Evolutionary conservation across 768 basidiomycete species (phyloP).

Genomic region (Suillus subaureus): DNA sequence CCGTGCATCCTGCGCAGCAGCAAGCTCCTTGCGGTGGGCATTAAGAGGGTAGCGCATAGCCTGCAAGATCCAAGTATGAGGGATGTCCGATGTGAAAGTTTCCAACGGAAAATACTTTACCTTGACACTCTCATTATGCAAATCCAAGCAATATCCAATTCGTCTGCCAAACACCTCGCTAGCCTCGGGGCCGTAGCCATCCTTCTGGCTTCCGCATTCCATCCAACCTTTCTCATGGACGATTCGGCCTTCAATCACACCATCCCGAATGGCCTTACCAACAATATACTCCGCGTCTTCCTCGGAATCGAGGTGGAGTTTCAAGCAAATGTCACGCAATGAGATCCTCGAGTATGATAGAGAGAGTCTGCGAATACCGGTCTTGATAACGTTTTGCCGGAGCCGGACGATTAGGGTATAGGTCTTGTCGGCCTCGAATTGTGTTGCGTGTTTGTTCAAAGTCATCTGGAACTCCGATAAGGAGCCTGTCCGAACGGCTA

Average conservation of each 20-base stretch:
- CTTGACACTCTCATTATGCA: conserved; percentile 98
- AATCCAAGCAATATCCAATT: conserved; percentile 87
- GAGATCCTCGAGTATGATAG: conserved; percentile 90
- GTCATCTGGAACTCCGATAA: conserved; percentile 92
- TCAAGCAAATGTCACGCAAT: conserved; percentile 90
- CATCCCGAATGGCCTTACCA: conserved; percentile 95
- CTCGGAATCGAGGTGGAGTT: conserved; percentile 92
- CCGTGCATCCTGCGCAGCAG: conserved; percentile 77
- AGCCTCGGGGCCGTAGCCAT: conserved; percentile 91
- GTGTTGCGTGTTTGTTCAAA: conserved; percentile 69
- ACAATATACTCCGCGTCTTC: conserved; percentile 99
- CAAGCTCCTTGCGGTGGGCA: conserved; percentile 93
- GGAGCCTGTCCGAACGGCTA: conserved; percentile 94
- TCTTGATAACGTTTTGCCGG: conserved; percentile 99
- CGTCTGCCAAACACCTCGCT: conserved; percentile 84
- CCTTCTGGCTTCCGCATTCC: conserved; percentile 80
- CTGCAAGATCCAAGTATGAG: conserved; percentile 40
- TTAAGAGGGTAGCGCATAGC: conserved; percentile 99
- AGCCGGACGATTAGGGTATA: conserved; percentile 91
- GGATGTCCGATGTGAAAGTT: background rate
- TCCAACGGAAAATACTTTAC: conserved; percentile 42
- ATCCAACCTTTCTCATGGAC: conserved; percentile 97
- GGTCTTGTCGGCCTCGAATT: conserved; percentile 85
- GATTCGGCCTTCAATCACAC: conserved; percentile 89
- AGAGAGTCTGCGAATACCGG: conserved; percentile 92